These are phyloP conservation scores for Bremia lactucae DNA, from an alignment of 352 stramenopile genomes.

Conservation along the genomic window DNA sequence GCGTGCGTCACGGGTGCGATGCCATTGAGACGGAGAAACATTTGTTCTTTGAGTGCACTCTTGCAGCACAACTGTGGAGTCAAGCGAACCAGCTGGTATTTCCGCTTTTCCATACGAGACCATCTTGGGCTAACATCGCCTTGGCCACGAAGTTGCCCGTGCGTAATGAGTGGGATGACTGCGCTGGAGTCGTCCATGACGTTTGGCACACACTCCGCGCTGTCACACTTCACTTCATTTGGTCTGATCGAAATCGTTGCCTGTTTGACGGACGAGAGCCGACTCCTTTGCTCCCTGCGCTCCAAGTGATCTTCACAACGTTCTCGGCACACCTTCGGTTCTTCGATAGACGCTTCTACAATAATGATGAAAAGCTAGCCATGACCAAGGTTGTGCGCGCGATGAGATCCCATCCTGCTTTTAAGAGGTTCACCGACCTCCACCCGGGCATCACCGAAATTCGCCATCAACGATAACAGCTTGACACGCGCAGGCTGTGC, in stretches of 20 bases:
- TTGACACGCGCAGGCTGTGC: too few species aligned
- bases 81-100: neutral
- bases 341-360: neutral
- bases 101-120: neutral
- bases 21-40: neutral
- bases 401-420: neutral
- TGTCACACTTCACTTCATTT: neutral
- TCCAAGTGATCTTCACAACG: neutral
- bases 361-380: neutral
- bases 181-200: neutral
- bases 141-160: neutral
- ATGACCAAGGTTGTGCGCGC: neutral
- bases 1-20: neutral
- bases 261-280: neutral
- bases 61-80: neutral
- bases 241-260: neutral
- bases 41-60: slow-evolving; percentile 6
- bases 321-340: neutral
- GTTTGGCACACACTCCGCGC: neutral
- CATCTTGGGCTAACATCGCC: neutral
- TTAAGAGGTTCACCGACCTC: neutral
- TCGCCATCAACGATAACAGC: too few species aligned
- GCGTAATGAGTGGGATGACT: neutral
- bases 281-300: neutral
- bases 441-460: neutral